Percentiles rank a stretch among this genome's conserved stretches.
Evolutionary conservation across 2,329 filamentous ascomycete genomes (phyloP).

Genomic region (Aspergillus floridensis): DNA sequence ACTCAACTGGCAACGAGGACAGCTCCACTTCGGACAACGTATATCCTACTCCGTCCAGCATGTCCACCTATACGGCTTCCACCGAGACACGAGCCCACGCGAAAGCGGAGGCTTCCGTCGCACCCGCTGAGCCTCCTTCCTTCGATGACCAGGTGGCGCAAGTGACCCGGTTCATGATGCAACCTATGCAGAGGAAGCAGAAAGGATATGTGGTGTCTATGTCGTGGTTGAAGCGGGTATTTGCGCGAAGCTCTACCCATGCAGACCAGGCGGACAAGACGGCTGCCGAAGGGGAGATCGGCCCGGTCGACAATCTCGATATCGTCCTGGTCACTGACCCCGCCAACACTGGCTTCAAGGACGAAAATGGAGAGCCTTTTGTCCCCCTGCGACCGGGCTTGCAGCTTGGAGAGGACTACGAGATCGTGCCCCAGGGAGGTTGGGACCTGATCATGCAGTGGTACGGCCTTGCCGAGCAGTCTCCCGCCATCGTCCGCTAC

Average conservation of each 20-base stretch:
- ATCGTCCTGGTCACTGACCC: constrained; percentile 63
- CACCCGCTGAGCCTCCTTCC: constrained; percentile 38
- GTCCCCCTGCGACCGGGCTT: constrained; percentile 70
- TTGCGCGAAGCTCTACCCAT: constrained; percentile 60
- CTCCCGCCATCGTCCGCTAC: constrained; percentile 69
- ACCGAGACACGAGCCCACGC: constrained; percentile 29
- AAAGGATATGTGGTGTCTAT: constrained; percentile 75
- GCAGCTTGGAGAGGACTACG: constrained; percentile 65
- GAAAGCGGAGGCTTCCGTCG: constrained; percentile 20
- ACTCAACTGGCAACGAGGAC: constrained; percentile 27
- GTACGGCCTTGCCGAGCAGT: constrained; percentile 73
- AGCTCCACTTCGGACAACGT: constrained; percentile 34
- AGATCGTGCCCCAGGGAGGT: constrained; percentile 72
- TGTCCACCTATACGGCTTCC: constrained; percentile 35
- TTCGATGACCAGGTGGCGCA: constrained; percentile 71
- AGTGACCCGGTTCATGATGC: constrained; percentile 59
- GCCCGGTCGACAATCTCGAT: constrained; percentile 83
- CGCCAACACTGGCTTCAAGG: constrained; percentile 38
- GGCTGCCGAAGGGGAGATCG: constrained; percentile 63
- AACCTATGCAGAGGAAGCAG: constrained; percentile 66
- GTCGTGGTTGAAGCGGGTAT: constrained; percentile 73
- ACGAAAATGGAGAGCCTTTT: constrained; percentile 55
- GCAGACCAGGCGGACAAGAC: constrained; percentile 58
- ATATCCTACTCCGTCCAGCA: constrained; percentile 40
- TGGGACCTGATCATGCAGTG: constrained; percentile 79